A percentile compares a stretch with the other conserved stretches of the same genome.
Conservation (phyloP, 192 early-diverging fungal genomes). For the Phlyctochytrium arcticum region DNA sequence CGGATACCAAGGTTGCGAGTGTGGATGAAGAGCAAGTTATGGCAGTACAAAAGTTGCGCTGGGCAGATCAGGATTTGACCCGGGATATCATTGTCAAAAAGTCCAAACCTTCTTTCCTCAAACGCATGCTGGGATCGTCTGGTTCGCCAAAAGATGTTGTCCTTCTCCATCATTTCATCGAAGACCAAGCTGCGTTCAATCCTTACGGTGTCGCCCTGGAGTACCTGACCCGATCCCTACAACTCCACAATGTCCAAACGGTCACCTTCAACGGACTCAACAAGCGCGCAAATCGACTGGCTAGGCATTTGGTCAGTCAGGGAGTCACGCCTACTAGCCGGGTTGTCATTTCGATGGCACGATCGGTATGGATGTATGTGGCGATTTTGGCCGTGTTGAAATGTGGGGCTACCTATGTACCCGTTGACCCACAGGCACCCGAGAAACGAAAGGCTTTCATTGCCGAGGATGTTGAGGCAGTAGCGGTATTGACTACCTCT, state of each 20-base stretch:
- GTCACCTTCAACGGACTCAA: slow-evolving; percentile 28
- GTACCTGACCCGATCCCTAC: neutral
- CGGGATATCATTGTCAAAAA: slow-evolving; percentile 4
- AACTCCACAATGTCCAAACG: neutral
- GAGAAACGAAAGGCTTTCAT: slow-evolving; percentile 11
- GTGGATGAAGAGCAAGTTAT: neutral
- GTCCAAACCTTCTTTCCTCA: neutral
- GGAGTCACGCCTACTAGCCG: slow-evolving; percentile 14
- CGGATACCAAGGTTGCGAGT: too few species aligned
- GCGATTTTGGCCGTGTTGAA: slow-evolving; percentile 29
- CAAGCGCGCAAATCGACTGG: slow-evolving; percentile 16
- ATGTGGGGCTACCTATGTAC: slow-evolving; percentile 24
- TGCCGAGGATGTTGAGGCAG: neutral
- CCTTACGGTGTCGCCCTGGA: slow-evolving; percentile 1
- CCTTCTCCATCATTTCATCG: slow-evolving; percentile 8
- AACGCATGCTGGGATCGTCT: neutral
- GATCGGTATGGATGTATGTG: slow-evolving; percentile 15
- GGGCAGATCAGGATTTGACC: neutral
- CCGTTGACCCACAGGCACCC: slow-evolving; percentile 21
- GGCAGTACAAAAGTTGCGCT: neutral
- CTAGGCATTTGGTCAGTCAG: slow-evolving; percentile 1
- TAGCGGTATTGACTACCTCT: neutral
- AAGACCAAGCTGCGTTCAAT: neutral
- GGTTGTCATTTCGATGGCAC: slow-evolving; percentile 16
- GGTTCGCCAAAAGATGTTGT: neutral